Evolutionary conservation across 768 basidiomycete species (phyloP), one percentile per base, ranked within the genome.

Genomic region (Collybiopsis confluens): DNA sequence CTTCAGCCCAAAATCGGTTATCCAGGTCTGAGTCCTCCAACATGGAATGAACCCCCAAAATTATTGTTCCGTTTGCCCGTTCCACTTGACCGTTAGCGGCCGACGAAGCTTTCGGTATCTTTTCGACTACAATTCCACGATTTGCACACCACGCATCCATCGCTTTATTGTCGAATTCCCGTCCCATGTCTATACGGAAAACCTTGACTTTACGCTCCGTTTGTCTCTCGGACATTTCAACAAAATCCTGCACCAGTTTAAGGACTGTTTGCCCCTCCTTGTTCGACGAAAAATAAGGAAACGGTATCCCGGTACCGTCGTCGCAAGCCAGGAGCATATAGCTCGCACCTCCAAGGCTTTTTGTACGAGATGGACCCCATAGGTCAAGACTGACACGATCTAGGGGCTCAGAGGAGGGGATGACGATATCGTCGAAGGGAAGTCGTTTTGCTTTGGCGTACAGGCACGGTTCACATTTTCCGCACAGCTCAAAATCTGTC

Each of bases 391-490:
- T 49, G 5, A 56, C 41, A 4, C 49, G 37, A 15, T 41, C 38
- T 9, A 56, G 42, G 20, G 47, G 24, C 20, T 56, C 49, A 13
- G 26, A 13, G 13, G 52, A 50, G 4, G 35, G 47, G 10, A 30
- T 23, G n/a, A 56, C 47, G 13, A 51, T 38, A 11, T 56, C 49
- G 18, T 56, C 49, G 30, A 56, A 56, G 18, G 55, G 52, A 27
- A 30, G 43, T n/a, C 52, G 28, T 13, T 11, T 28, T 28, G 30
- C 30, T 27, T 46, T 46, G 13, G 27, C 45, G 21, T 28, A 27
- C 16, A 46, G 10, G 20, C 45, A 46, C 9, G n/a, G 24, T 20
- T 46, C 45, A 24, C 45, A 46, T n/a, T 28, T 28, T 16, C 45
- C 24, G 26, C 30, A 46, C 13, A 28, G 11, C 15, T 7, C 7